Percentiles rank a stretch among this genome's conserved stretches.
Conservation (phyloP, 1,139 yeast genomes). For the Yamadazyma oceani region DNA sequence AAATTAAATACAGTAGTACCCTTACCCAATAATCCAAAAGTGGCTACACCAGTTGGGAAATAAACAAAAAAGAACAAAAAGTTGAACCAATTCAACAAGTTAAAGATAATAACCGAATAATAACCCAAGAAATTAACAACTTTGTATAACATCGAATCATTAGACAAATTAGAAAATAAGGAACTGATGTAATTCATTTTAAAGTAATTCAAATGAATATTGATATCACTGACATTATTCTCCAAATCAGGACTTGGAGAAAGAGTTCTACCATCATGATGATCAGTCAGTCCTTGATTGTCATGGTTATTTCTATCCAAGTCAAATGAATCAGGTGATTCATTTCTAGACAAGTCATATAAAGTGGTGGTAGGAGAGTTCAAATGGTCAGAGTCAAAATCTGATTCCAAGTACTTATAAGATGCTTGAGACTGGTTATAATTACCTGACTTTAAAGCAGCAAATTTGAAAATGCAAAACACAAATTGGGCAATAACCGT, state of each 20-base stretch:
- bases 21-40: slow-evolving; percentile 68
- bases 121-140: slow-evolving; percentile 8
- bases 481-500: slow-evolving; percentile 53
- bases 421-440: slow-evolving; percentile 6
- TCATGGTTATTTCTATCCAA: slow-evolving; percentile 5
- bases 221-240: slow-evolving; percentile 10
- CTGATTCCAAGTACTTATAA: slow-evolving; percentile 34
- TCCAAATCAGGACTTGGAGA: slow-evolving; percentile 7
- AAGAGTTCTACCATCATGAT: background rate
- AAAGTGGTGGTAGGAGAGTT: slow-evolving; percentile 42
- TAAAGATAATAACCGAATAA: slow-evolving; percentile 33
- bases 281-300: too few species aligned
- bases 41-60: slow-evolving; percentile 73
- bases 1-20: slow-evolving; percentile 70
- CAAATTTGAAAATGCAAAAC: slow-evolving; percentile 40
- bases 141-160: slow-evolving; percentile 7
- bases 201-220: slow-evolving; percentile 11
- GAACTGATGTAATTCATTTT: slow-evolving; percentile 4
- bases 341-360: slow-evolving; percentile 28
- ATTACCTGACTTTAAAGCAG: slow-evolving; percentile 10
- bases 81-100: slow-evolving; percentile 62
- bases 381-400: slow-evolving; percentile 28
- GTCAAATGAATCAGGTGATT: slow-evolving; percentile 15
- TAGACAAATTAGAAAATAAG: slow-evolving; percentile 4
- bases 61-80: slow-evolving; percentile 61